Evolutionary conservation across 345 rosid species (phyloP).

Genomic region (Ailanthus altissimus): DNA sequence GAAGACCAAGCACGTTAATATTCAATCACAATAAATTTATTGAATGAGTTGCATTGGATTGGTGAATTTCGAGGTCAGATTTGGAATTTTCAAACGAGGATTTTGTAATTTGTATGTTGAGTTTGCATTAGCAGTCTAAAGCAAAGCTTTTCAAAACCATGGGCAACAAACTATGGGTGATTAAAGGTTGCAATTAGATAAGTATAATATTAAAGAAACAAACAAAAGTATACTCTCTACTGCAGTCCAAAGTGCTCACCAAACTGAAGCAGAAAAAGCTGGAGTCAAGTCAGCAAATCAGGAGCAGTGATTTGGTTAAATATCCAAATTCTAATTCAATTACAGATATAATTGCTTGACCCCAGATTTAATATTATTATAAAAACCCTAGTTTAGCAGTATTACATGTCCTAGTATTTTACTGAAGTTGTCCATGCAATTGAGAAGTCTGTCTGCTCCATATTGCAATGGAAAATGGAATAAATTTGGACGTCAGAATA

Average conservation of each 20-base stretch:
- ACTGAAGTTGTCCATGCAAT: not conserved
- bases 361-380: not conserved
- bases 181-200: not conserved
- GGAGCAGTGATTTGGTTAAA: not conserved
- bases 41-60: not conserved
- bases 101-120: not conserved
- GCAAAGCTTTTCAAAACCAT: constrained; percentile 2
- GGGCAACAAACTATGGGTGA: constrained; percentile 9
- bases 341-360: not conserved
- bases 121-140: not conserved
- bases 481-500: not conserved
- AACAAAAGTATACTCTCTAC: constrained; percentile 1
- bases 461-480: not conserved
- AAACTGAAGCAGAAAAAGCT: not conserved
- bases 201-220: not conserved
- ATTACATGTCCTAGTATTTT: not conserved
- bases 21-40: not conserved
- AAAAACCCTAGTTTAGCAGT: not conserved
- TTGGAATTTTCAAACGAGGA: not conserved
- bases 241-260: not conserved
- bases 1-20: not conserved
- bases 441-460: not conserved
- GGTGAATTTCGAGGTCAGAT: not conserved
- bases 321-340: not conserved
- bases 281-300: not conserved